Conservation (phyloP, 106 monocot genomes). For the Dioscorea alata region DNA sequence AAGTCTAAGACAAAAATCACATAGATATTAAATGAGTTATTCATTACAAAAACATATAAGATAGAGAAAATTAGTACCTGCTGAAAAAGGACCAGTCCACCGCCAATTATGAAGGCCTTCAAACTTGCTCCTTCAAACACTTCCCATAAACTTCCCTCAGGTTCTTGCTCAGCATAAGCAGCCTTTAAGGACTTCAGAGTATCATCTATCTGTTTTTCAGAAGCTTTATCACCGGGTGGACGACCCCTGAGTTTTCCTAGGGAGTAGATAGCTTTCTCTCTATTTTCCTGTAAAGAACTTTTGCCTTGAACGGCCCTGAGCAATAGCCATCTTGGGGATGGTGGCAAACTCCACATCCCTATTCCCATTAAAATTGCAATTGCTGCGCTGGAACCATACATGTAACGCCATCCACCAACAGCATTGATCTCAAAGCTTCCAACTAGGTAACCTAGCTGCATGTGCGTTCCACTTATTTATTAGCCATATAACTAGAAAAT, state of each 20-base stretch:
- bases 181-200: constrained; percentile 60
- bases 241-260: constrained; percentile 57
- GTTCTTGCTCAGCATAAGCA: constrained; percentile 52
- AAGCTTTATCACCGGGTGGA: constrained; percentile 43
- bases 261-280: constrained; percentile 50
- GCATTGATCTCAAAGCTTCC: constrained; percentile 77
- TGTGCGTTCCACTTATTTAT: constrained; percentile 4
- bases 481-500: constrained; percentile 2
- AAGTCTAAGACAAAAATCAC: no score
- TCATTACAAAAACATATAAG: no score
- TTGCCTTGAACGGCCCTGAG: constrained; percentile 84
- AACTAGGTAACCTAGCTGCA: constrained; percentile 88
- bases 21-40: no score
- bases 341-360: constrained; percentile 76
- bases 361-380: constrained; percentile 71
- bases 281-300: constrained; percentile 52
- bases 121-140: constrained; percentile 91
- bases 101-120: constrained; percentile 92
- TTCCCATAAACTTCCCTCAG: constrained; percentile 62
- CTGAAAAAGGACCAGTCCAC: constrained; percentile 96
- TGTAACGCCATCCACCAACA: constrained; percentile 95
- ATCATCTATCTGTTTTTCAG: constrained; percentile 72
- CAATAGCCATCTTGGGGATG: constrained; percentile 95
- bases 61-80: constrained; percentile 40
- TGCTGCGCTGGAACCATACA: constrained; percentile 87